These are phyloP conservation scores for Phytophthora podocarpi DNA, from an alignment of 352 stramenopile species.

Conservation along the genomic window DNA sequence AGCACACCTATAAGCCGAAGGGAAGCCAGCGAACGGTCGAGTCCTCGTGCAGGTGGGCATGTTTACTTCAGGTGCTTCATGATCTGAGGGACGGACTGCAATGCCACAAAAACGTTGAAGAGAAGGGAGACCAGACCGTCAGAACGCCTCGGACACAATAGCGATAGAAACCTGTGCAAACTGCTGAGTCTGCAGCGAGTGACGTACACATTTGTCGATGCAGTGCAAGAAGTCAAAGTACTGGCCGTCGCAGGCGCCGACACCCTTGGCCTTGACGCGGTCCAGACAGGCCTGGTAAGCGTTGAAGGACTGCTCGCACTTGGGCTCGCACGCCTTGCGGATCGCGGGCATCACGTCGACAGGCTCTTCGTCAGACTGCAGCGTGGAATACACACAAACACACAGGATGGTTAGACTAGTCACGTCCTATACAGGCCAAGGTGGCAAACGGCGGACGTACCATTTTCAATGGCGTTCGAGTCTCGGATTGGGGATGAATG, in stretches of 20 bases:
- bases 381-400: not conserved
- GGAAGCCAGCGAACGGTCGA: not conserved
- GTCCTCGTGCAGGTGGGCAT: constrained; percentile 20
- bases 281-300: constrained; percentile 93
- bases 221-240: constrained; percentile 97
- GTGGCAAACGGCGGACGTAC: constrained; percentile 6
- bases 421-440: not conserved
- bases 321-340: constrained; percentile 91
- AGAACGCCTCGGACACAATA: too few relatives aligned
- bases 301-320: constrained; percentile 86
- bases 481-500: constrained; percentile 24
- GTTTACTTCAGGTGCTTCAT: constrained; percentile 95
- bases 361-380: constrained; percentile 84
- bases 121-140: too few relatives aligned
- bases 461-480: constrained; percentile 29
- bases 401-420: constrained; percentile 5
- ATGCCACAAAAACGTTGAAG: constrained; percentile 3
- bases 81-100: constrained; percentile 91
- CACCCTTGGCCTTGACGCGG: constrained; percentile 91
- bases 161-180: not conserved
- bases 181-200: not conserved
- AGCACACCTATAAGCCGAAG: not conserved
- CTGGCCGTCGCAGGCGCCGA: constrained; percentile 94
- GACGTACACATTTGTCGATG: constrained; percentile 95
- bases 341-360: constrained; percentile 94